A percentile compares a stretch with the other conserved stretches of the same genome.
phyloP scores from a whole-genome alignment of 176 grass and related monocot species.

The Triticum urartu region DNA sequence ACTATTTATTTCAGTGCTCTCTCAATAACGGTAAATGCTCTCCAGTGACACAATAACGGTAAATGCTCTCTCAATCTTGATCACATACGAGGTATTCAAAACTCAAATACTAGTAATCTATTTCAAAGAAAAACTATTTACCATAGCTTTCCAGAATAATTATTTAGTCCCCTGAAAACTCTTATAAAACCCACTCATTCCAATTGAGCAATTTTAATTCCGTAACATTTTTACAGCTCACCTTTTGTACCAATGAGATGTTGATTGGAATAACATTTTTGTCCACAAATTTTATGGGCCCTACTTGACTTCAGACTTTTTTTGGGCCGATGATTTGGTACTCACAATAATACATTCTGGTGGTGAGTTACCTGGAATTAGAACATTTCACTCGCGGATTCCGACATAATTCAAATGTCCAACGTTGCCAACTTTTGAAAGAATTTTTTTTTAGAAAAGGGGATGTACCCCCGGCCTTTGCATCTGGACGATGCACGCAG shows the following conservation, averaged over 20 bases:
- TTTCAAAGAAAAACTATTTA: background rate
- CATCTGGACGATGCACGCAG: too few relatives aligned
- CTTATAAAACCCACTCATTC: background rate
- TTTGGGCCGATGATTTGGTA: background rate
- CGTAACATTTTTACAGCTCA: background rate
- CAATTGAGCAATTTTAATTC: background rate
- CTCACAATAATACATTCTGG: background rate
- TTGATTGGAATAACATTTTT: background rate
- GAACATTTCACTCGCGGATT: background rate
- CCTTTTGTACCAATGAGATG: background rate
- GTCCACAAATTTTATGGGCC: background rate
- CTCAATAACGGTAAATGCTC: background rate
- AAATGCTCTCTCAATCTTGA: background rate
- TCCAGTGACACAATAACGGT: background rate
- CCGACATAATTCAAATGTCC: background rate
- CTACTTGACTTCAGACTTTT: background rate
- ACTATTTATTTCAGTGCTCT: too few relatives aligned
- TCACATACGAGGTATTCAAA: background rate
- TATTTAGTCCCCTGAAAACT: background rate
- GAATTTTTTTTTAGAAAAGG: too few relatives aligned
- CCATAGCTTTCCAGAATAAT: background rate
- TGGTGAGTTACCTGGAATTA: background rate
- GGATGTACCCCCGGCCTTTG: too few relatives aligned
- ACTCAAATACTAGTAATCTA: background rate
- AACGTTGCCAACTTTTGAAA: background rate